Evolutionary conservation across 2,329 filamentous ascomycete species (phyloP), one percentile per base, ranked within the genome.

Genomic region (Epicoccum nigrum): DNA sequence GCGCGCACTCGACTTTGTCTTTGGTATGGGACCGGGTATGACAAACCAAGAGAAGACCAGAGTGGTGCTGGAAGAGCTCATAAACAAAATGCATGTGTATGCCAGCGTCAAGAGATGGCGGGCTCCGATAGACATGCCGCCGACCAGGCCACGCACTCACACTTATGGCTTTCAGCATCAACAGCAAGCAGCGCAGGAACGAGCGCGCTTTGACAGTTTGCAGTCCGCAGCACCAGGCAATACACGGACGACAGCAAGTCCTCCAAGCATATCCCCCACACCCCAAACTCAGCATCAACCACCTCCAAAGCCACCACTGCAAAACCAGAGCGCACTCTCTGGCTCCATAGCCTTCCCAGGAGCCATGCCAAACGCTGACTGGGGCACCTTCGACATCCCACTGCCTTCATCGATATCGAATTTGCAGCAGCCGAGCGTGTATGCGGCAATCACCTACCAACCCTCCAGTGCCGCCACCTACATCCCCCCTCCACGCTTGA

Each of bases 1-100:
- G 87, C 74, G 77, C 27, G 87, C 85, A 61, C 75, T 90, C 20
- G 87, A 92, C 65, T 91, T 85, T 65, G 84, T 89, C 19, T 92
- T 90, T 66, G 81, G 84, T 42, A 74, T 86, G 21, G 80, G 87
- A 25, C 66, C 77, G 4, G 69, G 77, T 27, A 68, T 83, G 33
- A 70, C 79, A 11, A 79, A 79, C 3, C 76, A 79, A 15, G 76
- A 83, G 34, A 90, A 90, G 67, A 81, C 79, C 9, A 73, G 83
- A 23, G 77, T 79, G 16, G 81, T 92, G 1, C 73, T 91, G 25
- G 76, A 76, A 8, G 86, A 89, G 53, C 77, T 91, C 30, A 76
- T 82, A 58, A 79, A 81, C 30, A 84, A 86, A 58, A 83, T 83
- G 25, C 77, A 80, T 12, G 74, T 82, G 3, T 89, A 87, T 62